Evolutionary conservation across 306 rosid species (phyloP), one percentile per base, ranked within the genome.

Genomic region (Cicer arietinum): DNA sequence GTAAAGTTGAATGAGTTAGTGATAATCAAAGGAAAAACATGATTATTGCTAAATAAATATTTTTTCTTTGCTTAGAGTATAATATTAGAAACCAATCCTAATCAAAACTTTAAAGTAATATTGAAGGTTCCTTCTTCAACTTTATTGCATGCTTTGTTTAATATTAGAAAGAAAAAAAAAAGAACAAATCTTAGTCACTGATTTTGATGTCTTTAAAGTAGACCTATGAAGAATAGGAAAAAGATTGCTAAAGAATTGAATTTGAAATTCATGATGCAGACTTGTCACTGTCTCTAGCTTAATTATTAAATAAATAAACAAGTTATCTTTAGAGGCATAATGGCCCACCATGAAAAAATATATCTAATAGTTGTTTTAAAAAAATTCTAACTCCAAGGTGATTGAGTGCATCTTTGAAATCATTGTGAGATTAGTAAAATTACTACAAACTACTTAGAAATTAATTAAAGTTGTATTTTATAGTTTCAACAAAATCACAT

Each of bases 41-140:
- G 50, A 85, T 79, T 40, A 35, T 60, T 54, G 53, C 60, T 37
- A 17, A 68, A 50, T 45, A 83, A 69, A 71, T 58, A 78, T 18
- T 54, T 16, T 64, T 66, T 10, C 77, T 80, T 83, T 86, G 78
- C 84, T 79, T 81, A 66, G 63, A 82, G 72, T 81, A 74, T 18
- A 75, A 75, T 61, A 67, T 9, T 71, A 67, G 44, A 72, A 45
- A 52, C 71, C n/a, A 67, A 67, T 20, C 10, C 40, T 18, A 62
- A 63, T 82, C 79, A 79, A 68, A 60, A 53, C 64, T 20, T 65
- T 20, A 83, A 80, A 80, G 76, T 16, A 41, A 61, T 41, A 35
- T 16, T 68, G 30, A 69, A 63, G 82, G 71, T 81, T 79, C 59
- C 59, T 77, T 68, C 25, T 77, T 72, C 47, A 60, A 56, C 82